Evolutionary conservation across 78 protist species (phyloP).

Genomic region (Cavenderia fasciculata): DNA sequence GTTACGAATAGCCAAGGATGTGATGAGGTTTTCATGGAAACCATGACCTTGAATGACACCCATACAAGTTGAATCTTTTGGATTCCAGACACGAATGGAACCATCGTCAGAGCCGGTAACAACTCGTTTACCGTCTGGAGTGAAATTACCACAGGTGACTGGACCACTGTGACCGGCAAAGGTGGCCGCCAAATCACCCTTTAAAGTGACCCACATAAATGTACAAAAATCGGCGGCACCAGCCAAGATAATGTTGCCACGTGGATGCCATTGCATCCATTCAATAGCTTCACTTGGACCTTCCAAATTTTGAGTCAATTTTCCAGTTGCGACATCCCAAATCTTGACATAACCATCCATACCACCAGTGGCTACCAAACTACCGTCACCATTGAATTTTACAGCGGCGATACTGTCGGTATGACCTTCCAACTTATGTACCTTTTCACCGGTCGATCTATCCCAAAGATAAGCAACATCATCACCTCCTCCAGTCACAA

Average conservation of each 20-base stretch:
- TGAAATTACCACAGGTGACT: constrained; percentile 77
- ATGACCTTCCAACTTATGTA: constrained; percentile 72
- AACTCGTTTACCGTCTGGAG: constrained; percentile 77
- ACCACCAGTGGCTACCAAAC: constrained; percentile 83
- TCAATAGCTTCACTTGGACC: constrained; percentile 77
- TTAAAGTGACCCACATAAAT: constrained; percentile 83
- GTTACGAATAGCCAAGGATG: constrained; percentile 4
- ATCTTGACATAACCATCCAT: constrained; percentile 67
- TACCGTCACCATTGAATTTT: constrained; percentile 77
- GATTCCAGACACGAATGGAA: constrained; percentile 79
- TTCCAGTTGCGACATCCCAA: constrained; percentile 80
- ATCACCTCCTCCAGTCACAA: constrained; percentile 81
- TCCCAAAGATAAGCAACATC: constrained; percentile 80
- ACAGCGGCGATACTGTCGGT: constrained; percentile 66
- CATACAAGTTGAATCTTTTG: constrained; percentile 26
- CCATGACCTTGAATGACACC: constrained; percentile 44
- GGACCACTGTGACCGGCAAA: constrained; percentile 77
- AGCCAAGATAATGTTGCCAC: constrained; percentile 77
- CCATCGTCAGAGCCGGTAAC: constrained; percentile 79
- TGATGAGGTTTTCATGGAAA: constrained; percentile 49
- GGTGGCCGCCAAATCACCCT: constrained; percentile 22
- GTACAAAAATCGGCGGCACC: constrained; percentile 78
- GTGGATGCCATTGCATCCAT: constrained; percentile 86
- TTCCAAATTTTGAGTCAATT: constrained; percentile 43
- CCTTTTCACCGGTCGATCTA: constrained; percentile 23